Conservation (phyloP, 176 grass and related monocot genomes). For the Hyparrhenia diplandra region DNA sequence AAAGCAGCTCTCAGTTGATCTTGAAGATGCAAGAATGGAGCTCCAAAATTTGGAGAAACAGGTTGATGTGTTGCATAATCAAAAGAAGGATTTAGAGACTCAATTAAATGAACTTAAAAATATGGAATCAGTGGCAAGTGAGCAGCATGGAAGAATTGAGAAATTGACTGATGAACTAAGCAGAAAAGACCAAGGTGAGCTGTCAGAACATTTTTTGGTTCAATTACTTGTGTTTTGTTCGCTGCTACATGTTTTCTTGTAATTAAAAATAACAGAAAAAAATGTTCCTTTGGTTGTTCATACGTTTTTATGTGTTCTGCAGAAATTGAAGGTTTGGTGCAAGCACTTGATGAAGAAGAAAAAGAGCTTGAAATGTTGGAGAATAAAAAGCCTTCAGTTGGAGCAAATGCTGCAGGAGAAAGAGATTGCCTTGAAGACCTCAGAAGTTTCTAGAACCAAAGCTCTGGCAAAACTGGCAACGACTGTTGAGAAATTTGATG, state of each 20-base stretch:
- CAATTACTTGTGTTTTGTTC: constrained; percentile 13
- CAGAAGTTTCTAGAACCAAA: constrained; percentile 81
- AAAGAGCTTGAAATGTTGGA: constrained; percentile 73
- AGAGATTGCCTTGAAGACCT: constrained; percentile 60
- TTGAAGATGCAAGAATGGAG: constrained; percentile 53
- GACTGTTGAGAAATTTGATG: constrained; percentile 89
- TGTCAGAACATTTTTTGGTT: constrained; percentile 11
- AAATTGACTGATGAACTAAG: constrained; percentile 68
- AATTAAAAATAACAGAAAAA: neutral
- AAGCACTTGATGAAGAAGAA: constrained; percentile 99
- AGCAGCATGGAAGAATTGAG: constrained; percentile 58
- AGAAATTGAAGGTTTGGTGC: constrained; percentile 96
- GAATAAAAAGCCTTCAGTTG: constrained; percentile 58
- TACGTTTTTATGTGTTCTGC: constrained; percentile 24
- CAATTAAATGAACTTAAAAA: constrained; percentile 58
- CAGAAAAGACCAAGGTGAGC: constrained; percentile 88
- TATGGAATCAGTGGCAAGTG: constrained; percentile 47
- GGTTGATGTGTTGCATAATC: constrained; percentile 54
- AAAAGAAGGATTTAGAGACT: constrained; percentile 59
- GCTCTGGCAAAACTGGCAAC: constrained; percentile 68
- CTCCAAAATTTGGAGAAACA: constrained; percentile 66
- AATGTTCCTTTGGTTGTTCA: constrained; percentile 23
- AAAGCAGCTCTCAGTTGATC: constrained; percentile 43
- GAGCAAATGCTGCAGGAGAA: constrained; percentile 73
- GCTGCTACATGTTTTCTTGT: neutral